phyloP scores from a whole-genome alignment of 352 stramenopile genomes.

The Hyaloperonospora brassicae region DNA sequence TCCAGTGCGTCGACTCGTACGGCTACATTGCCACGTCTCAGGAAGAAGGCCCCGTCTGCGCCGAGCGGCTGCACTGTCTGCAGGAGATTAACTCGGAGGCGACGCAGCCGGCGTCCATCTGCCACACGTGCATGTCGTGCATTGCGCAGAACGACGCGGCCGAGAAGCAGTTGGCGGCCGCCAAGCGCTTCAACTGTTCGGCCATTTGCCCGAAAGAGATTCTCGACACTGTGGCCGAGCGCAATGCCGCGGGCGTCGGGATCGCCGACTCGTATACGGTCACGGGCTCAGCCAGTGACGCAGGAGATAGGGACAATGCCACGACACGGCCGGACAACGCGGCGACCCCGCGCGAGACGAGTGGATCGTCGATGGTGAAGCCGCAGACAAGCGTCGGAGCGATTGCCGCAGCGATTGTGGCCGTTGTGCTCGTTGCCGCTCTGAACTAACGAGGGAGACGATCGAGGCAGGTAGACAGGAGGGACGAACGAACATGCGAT shows the following conservation, averaged over 20 bases:
- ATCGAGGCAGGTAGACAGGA: no score
- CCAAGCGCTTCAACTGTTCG: slow-evolving; percentile 69
- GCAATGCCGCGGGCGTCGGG: slow-evolving; percentile 42
- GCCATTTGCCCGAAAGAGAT: slow-evolving; percentile 62
- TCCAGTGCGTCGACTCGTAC: slow-evolving; percentile 52
- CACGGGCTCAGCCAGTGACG: slow-evolving; percentile 18
- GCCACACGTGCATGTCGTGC: slow-evolving; percentile 78
- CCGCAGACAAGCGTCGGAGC: no score
- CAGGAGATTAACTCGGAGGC: slow-evolving; percentile 61
- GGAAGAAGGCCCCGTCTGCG: slow-evolving; percentile 46
- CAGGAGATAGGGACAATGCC: slow-evolving; percentile 5
- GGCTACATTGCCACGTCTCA: slow-evolving; percentile 49
- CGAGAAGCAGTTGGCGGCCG: slow-evolving; percentile 38
- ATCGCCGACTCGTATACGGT: slow-evolving; percentile 48
- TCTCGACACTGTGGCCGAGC: slow-evolving; percentile 48
- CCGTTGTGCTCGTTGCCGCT: no score
- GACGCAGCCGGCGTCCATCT: slow-evolving; percentile 52
- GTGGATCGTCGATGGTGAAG: no score
- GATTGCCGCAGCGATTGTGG: no score
- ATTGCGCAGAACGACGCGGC: slow-evolving; percentile 63
- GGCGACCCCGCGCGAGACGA: no score
- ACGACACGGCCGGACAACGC: no score
- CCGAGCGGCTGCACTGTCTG: slow-evolving; percentile 65
- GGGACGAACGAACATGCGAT: no score
- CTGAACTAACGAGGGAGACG: no score